Conservation (phyloP, 148 eudicot species). For the Dysphania ambrosioides region DNA sequence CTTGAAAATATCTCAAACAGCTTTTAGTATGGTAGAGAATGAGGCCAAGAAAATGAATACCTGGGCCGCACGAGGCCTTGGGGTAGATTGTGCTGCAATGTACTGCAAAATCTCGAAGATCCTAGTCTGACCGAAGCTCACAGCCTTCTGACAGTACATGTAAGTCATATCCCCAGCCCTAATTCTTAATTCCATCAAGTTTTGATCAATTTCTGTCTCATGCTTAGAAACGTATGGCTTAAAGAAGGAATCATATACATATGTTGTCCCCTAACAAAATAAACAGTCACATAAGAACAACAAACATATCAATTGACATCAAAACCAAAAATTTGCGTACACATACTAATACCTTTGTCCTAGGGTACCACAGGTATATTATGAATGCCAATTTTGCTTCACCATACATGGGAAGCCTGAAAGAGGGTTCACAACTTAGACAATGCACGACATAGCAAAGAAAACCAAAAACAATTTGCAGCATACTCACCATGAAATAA, state of each 20-base stretch:
- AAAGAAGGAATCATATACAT: constrained; percentile 85
- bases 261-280: constrained; percentile 70
- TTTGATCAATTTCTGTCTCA: constrained; percentile 88
- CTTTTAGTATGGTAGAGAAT: not conserved
- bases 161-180: constrained; percentile 85
- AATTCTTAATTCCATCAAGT: constrained; percentile 70
- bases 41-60: constrained; percentile 27
- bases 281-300: constrained; percentile 8
- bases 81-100: constrained; percentile 79
- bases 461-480: not conserved
- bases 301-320: not conserved
- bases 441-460: not conserved
- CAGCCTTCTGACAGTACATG: constrained; percentile 66
- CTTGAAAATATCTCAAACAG: not conserved
- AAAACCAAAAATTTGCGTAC: not conserved
- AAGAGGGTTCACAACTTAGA: constrained; percentile 9
- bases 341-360: constrained; percentile 54
- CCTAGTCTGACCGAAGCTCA: constrained; percentile 77
- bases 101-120: constrained; percentile 75
- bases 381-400: constrained; percentile 93
- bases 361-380: constrained; percentile 86
- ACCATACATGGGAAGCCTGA: constrained; percentile 92
- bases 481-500: constrained; percentile 71
- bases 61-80: constrained; percentile 63
- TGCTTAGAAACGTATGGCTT: constrained; percentile 78